phyloP scores from a whole-genome alignment of 306 rosid genomes.

The Trifolium dubium region DNA sequence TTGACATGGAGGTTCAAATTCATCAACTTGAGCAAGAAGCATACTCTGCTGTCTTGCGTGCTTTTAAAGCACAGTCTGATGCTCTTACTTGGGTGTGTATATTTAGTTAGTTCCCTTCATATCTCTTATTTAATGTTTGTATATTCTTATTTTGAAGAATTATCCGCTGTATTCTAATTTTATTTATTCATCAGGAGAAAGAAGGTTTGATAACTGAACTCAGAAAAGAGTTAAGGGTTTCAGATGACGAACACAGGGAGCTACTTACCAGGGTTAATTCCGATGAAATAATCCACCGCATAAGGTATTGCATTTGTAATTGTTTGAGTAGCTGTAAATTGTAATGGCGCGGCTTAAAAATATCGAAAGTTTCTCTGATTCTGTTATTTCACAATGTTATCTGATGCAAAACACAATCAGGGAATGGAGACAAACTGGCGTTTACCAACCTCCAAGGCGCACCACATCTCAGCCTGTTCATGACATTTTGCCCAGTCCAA shows the following conservation, averaged over 20 bases:
- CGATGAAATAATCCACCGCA: constrained; percentile 78
- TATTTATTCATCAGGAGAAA: constrained; percentile 71
- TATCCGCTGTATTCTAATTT: constrained; percentile 20
- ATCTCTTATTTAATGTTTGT: constrained; percentile 7
- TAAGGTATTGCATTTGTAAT: constrained; percentile 59
- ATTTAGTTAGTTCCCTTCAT: constrained; percentile 31
- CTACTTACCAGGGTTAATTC: constrained; percentile 83
- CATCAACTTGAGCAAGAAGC: constrained; percentile 96
- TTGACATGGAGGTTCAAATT: constrained; percentile 81
- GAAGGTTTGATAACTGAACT: constrained; percentile 98
- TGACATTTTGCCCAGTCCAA: constrained; percentile 75
- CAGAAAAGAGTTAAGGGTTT: constrained; percentile 96
- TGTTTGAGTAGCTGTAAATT: constrained; percentile 29
- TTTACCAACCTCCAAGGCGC: constrained; percentile 74
- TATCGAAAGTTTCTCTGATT: constrained; percentile 19
- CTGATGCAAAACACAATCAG: constrained; percentile 51
- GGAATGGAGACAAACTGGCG: constrained; percentile 88
- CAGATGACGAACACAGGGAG: constrained; percentile 94
- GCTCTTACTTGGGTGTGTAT: constrained; percentile 99
- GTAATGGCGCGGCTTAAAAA: background rate
- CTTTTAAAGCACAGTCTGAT: constrained; percentile 96
- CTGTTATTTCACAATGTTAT: constrained; percentile 21
- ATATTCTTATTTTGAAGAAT: constrained; percentile 30
- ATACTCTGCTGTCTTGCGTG: constrained; percentile 89
- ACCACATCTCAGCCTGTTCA: constrained; percentile 67